Base-by-base conservation (phyloP, 257 asterid genomes). In the Leonotis leonurus region DNA sequence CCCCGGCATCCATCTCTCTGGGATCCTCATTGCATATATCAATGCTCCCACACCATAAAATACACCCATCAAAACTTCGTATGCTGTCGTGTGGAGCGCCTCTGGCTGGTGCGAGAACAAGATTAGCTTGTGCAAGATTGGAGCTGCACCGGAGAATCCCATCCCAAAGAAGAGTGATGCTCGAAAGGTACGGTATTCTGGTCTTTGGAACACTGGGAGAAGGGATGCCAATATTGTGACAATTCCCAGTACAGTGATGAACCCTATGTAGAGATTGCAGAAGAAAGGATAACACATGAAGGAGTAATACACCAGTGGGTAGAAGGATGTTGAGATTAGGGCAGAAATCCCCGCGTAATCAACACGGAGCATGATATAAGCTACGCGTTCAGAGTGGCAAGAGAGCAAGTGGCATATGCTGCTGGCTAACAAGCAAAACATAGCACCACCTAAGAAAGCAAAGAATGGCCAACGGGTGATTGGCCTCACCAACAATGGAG, bases 391-490 rank as follows among this genome's bases (percentile, higher is more conserved):
- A 0, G 99, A 89, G 74, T 93, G 99, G 49, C 99, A 89, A 6
- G 87, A 85, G 53, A 93, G 85, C 44, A 90, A 66, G 81, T 93
- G 99, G 78, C 99, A 93, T 1, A 81, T 70, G 78, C 95, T 89
- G 83, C 99, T 89, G 55, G 97, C 81, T 33, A 87, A 75, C 68
- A 93, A 72, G 83, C 97, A 93, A 49, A 93, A 90, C 99, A 93
- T 89, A 52, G 99, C 99, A 58, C 97, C 96, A 2, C 97, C 92
- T 69, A 93, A 65, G 82, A 89, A 93, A 8, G 85, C 93, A 21
- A 85, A 93, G 82, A 93, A 93, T 1, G 99, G 97, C 99, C 97
- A 93, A 12, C 97, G 92, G 0, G 99, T 89, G 65, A 93, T 84
- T 53, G 96, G 99, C 64, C 87, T 65, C 18, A 81, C 66, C 76